Evolutionary conservation across 2,329 filamentous ascomycete species (phyloP).

Genomic region (Phymatotrichopsis omnivora): DNA sequence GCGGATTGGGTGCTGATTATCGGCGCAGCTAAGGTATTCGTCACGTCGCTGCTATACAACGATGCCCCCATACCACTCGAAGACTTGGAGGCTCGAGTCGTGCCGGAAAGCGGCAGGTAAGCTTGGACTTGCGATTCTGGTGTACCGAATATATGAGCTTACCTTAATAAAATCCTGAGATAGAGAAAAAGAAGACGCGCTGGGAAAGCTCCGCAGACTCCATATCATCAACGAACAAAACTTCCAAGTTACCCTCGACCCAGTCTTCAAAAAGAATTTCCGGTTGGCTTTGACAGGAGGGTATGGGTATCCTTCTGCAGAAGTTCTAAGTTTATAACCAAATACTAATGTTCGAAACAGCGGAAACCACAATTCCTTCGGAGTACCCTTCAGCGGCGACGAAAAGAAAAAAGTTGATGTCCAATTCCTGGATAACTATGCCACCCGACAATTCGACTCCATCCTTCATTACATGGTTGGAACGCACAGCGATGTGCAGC

Average conservation of each 20-base stretch:
- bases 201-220: slow-evolving; percentile 72
- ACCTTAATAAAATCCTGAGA: neutral
- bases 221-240: slow-evolving; percentile 60
- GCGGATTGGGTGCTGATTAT: neutral
- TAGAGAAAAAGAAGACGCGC: slow-evolving; percentile 71
- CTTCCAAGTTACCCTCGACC: slow-evolving; percentile 47
- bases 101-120: slow-evolving; percentile 51
- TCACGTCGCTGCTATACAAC: slow-evolving; percentile 92
- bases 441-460: slow-evolving; percentile 84
- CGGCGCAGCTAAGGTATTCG: slow-evolving; percentile 67
- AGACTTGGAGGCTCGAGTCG: slow-evolving; percentile 80
- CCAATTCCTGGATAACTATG: slow-evolving; percentile 70
- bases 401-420: slow-evolving; percentile 55
- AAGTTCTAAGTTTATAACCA: neutral
- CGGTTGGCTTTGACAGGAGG: slow-evolving; percentile 80
- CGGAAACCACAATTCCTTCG: slow-evolving; percentile 78
- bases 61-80: slow-evolving; percentile 66
- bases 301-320: slow-evolving; percentile 9
- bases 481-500: slow-evolving; percentile 40
- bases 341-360: slow-evolving; percentile 7
- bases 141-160: neutral
- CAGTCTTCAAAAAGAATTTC: slow-evolving; percentile 73
- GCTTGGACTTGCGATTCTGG: slow-evolving; percentile 23
- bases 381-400: slow-evolving; percentile 59
- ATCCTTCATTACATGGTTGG: slow-evolving; percentile 90